Evolutionary conservation across 805 yeast genomes (phyloP).

Genomic region (Candida sithepensis): DNA sequence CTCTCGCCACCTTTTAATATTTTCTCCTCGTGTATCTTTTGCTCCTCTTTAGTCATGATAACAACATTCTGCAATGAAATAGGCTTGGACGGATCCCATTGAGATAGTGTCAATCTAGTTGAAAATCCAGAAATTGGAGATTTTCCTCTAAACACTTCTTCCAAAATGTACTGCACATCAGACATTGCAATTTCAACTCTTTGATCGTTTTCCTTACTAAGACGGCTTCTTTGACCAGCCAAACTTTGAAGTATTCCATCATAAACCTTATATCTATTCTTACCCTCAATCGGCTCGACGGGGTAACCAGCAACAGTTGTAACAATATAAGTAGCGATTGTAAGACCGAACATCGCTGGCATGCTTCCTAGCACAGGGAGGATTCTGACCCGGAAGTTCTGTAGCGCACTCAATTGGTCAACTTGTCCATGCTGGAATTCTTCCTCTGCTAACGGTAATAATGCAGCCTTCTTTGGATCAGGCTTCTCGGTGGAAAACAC

Average conservation of each 20-base stretch:
- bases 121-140: slow-evolving; percentile 82
- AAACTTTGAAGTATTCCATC: slow-evolving; percentile 79
- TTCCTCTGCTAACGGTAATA: slow-evolving; percentile 80
- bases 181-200: slow-evolving; percentile 67
- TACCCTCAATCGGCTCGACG: slow-evolving; percentile 86
- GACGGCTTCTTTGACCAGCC: slow-evolving; percentile 82
- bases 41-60: slow-evolving; percentile 86
- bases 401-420: slow-evolving; percentile 80
- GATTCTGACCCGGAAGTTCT: slow-evolving; percentile 89
- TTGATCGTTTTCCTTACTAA: slow-evolving; percentile 62
- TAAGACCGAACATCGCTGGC: slow-evolving; percentile 94
- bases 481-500: slow-evolving; percentile 96
- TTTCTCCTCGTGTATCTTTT: slow-evolving; percentile 68
- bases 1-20: slow-evolving; percentile 67
- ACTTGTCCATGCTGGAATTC: slow-evolving; percentile 80
- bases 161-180: slow-evolving; percentile 81
- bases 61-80: slow-evolving; percentile 76
- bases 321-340: slow-evolving; percentile 80
- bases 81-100: slow-evolving; percentile 76
- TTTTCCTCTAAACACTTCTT: slow-evolving; percentile 91
- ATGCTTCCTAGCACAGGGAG: slow-evolving; percentile 94
- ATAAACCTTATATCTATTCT: slow-evolving; percentile 78
- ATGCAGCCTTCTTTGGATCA: slow-evolving; percentile 85
- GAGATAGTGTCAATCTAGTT: slow-evolving; percentile 72
- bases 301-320: slow-evolving; percentile 85